Evolutionary conservation across 768 basidiomycete genomes (phyloP).

Genomic region (Termitomyces sp.): DNA sequence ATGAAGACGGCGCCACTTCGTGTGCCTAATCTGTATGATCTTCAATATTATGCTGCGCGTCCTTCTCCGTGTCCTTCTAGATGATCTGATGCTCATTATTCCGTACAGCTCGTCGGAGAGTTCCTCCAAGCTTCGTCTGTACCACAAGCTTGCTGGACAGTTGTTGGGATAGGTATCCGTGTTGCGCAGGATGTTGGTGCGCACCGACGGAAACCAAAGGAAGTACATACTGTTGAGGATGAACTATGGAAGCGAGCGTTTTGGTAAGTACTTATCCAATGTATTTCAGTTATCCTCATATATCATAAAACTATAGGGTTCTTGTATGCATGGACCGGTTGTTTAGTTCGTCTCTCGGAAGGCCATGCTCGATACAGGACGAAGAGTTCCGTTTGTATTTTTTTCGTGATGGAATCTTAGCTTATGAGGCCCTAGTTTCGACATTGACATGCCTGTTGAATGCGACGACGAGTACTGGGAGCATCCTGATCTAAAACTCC

Average conservation of each 20-base stretch:
- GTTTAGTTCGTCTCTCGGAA: conserved; percentile 54
- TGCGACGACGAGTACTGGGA: conserved; percentile 80
- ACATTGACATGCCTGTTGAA: conserved; percentile 62
- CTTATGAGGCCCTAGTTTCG: conserved; percentile 46
- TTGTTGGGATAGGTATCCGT: conserved; percentile 68
- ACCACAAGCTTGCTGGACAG: conserved; percentile 64
- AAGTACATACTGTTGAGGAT: conserved; percentile 47
- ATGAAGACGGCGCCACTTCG: conserved; percentile 55
- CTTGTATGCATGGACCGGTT: conserved; percentile 50
- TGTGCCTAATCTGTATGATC: conserved; percentile 64
- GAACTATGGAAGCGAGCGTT: conserved; percentile 76
- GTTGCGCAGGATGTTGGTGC: conserved; percentile 79
- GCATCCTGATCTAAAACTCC: conserved; percentile 47
- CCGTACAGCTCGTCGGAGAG: conserved; percentile 42
- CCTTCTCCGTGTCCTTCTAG: background rate
- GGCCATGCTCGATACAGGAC: conserved; percentile 76
- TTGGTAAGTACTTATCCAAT: conserved; percentile 35
- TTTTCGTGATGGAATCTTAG: background rate
- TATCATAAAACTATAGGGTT: conserved; percentile 34
- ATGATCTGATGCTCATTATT: background rate
- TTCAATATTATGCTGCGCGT: conserved; percentile 64
- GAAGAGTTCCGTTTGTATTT: conserved; percentile 56
- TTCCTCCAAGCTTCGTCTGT: conserved; percentile 57
- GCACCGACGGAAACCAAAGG: conserved; percentile 43
- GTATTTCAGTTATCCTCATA: background rate